Evolutionary conservation across 1,284 basidiomycete species (phyloP).

Genomic region (Rhodotorula sp.): DNA sequence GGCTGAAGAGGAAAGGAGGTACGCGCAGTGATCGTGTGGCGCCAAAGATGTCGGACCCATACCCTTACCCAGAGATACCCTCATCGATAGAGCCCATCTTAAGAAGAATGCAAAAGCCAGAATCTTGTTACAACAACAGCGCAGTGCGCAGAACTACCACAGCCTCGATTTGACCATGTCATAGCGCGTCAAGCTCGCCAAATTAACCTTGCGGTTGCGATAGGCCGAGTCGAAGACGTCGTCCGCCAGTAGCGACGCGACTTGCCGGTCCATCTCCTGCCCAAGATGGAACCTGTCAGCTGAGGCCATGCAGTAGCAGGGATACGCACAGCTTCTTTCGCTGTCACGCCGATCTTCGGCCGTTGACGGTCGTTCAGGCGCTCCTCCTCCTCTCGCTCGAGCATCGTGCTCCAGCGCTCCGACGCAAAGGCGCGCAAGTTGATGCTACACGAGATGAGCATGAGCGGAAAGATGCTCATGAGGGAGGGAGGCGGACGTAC

Average conservation of each 20-base stretch:
- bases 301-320: not conserved
- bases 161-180: conserved; percentile 43
- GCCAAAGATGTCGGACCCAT: not conserved
- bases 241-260: conserved; percentile 9
- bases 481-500: not conserved
- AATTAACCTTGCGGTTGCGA: conserved; percentile 11
- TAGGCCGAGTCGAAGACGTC: conserved; percentile 3
- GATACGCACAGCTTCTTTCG: conserved; percentile 69
- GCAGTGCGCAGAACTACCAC: conserved; percentile 10
- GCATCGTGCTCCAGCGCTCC: conserved; percentile 69
- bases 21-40: too few species aligned
- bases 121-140: too few species aligned
- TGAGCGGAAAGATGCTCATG: not conserved
- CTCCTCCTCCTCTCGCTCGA: conserved; percentile 64
- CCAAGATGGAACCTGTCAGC: not conserved
- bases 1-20: too few species aligned
- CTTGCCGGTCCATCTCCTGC: conserved; percentile 14
- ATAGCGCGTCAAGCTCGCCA: conserved; percentile 38
- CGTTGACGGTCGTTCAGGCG: conserved; percentile 82
- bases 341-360: conserved; percentile 79
- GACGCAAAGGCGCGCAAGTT: conserved; percentile 81
- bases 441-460: conserved; percentile 50
- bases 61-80: not conserved
- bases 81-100: not conserved
- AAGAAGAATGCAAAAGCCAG: not conserved